Conservation (phyloP, 345 rosid species). For the Isatis tinctoria region DNA sequence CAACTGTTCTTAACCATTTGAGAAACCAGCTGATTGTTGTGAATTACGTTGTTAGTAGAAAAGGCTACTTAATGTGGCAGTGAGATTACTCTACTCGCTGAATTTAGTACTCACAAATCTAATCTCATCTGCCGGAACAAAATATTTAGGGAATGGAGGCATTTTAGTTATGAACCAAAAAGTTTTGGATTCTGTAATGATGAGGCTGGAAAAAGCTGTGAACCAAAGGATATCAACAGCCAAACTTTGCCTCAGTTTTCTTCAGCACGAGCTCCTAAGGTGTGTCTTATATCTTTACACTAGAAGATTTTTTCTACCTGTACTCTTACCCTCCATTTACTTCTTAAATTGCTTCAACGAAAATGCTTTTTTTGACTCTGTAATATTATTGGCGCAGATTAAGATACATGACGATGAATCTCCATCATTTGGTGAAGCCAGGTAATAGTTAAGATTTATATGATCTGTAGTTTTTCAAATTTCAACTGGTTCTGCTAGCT, state of each 20-base stretch:
- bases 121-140: not conserved
- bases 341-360: not conserved
- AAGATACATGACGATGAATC: constrained; percentile 12
- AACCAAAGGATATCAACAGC: constrained; percentile 22
- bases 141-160: constrained; percentile 58
- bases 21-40: not conserved
- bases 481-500: not conserved
- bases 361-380: not conserved
- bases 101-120: not conserved
- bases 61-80: not conserved
- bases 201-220: constrained; percentile 26
- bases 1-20: not conserved
- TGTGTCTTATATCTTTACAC: constrained; percentile 24
- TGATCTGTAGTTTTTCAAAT: not conserved
- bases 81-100: not conserved
- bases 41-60: not conserved
- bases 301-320: not conserved
- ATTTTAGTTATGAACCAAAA: constrained; percentile 49
- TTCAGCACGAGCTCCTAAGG: constrained; percentile 68
- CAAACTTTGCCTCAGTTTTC: constrained; percentile 72
- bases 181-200: constrained; percentile 47
- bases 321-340: not conserved
- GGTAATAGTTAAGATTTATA: constrained; percentile 35
- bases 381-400: constrained; percentile 28
- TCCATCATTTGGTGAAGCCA: constrained; percentile 29